Evolutionary conservation across 441 rosid genomes (phyloP).

Genomic region (Jatropha multifida): DNA sequence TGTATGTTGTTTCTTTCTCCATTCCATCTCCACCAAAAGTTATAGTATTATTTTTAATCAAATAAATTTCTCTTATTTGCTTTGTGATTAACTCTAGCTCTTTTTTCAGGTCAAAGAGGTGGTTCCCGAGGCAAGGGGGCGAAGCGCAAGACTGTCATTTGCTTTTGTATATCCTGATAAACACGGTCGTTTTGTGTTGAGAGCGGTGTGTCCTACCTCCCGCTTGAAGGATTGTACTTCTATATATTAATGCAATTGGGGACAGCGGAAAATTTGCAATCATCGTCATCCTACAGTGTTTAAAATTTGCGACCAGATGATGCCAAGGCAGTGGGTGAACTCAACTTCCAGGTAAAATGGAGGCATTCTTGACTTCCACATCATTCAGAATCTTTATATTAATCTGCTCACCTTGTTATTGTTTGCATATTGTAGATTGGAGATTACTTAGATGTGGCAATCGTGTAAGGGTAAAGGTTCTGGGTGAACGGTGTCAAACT

Average conservation of each 20-base stretch:
- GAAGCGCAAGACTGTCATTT: constrained; percentile 77
- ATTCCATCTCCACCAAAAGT: too few species aligned
- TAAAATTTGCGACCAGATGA: constrained; percentile 64
- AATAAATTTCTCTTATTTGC: neutral
- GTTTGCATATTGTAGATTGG: constrained; percentile 57
- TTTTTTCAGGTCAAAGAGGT: constrained; percentile 81
- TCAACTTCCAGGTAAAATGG: constrained; percentile 62
- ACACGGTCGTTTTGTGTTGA: constrained; percentile 66
- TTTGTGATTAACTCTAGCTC: neutral
- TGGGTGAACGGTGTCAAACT: too few species aligned
- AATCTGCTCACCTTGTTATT: neutral
- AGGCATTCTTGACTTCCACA: neutral
- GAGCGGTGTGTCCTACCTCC: constrained; percentile 43
- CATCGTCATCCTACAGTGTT: neutral
- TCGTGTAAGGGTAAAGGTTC: constrained; percentile 28
- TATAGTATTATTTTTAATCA: neutral
- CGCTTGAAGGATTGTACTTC: neutral
- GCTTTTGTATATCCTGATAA: constrained; percentile 94
- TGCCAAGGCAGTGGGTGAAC: constrained; percentile 57
- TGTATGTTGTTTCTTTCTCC: constrained; percentile 38
- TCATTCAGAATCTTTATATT: neutral
- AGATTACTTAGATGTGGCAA: constrained; percentile 90
- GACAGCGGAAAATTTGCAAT: neutral
- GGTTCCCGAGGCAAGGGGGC: constrained; percentile 84
- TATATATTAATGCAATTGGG: neutral